Percentiles rank a stretch among this genome's conserved stretches.
Conservation (phyloP, 805 yeast species). For the Metschnikowia henanensis region DNA sequence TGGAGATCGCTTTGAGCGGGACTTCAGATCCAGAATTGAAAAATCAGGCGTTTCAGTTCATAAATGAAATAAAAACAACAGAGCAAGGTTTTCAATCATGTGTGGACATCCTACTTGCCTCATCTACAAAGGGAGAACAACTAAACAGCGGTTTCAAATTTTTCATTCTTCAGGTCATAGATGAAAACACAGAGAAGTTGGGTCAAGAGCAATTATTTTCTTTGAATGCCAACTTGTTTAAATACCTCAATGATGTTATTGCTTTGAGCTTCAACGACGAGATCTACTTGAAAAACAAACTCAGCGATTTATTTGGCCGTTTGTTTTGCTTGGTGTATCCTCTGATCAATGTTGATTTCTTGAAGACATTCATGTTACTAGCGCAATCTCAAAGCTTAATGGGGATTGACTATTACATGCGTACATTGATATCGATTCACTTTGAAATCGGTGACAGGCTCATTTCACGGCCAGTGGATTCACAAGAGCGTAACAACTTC, state of each 20-base stretch:
- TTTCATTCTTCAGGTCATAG: slow-evolving; percentile 70
- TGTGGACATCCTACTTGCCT: slow-evolving; percentile 43
- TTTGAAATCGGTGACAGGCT: slow-evolving; percentile 93
- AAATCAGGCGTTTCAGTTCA: slow-evolving; percentile 49
- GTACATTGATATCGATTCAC: slow-evolving; percentile 76
- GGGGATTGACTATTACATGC: slow-evolving; percentile 63
- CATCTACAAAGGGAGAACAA: slow-evolving; percentile 14
- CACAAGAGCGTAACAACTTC: slow-evolving; percentile 62
- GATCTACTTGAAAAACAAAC: slow-evolving; percentile 36
- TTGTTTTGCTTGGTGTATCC: slow-evolving; percentile 38
- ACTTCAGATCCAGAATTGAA: slow-evolving; percentile 55
- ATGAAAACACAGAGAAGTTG: slow-evolving; percentile 50
- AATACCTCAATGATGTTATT: slow-evolving; percentile 35
- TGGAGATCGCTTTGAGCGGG: slow-evolving; percentile 75
- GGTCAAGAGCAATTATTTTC: slow-evolving; percentile 44
- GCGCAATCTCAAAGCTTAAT: slow-evolving; percentile 20
- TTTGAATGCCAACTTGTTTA: slow-evolving; percentile 50
- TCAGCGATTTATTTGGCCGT: slow-evolving; percentile 33
- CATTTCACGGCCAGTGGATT: slow-evolving; percentile 64
- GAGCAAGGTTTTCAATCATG: slow-evolving; percentile 58
- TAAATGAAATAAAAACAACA: slow-evolving; percentile 52
- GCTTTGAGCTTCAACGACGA: slow-evolving; percentile 24
- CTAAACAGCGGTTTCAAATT: slow-evolving; percentile 59
- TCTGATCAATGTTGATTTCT: slow-evolving; percentile 30
- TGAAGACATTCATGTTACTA: slow-evolving; percentile 30